Evolutionary conservation across 2,329 filamentous ascomycete species (phyloP).

Genomic region (Aureobasidium sp.): DNA sequence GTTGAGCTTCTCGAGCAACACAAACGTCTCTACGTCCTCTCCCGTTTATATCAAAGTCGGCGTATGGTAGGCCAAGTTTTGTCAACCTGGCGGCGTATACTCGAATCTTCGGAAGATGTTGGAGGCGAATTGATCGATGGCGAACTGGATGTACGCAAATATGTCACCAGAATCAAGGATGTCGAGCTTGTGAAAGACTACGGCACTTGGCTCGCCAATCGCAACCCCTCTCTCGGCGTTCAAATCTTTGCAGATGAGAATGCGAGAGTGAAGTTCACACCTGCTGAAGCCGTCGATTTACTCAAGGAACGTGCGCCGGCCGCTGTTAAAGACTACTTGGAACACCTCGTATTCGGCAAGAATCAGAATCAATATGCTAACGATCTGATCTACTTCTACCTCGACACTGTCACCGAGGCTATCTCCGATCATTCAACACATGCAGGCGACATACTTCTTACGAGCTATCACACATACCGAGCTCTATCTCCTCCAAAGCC

Average conservation of each 20-base stretch:
- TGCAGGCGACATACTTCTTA: constrained; percentile 61
- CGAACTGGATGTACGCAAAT: constrained; percentile 71
- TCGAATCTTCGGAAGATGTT: constrained; percentile 74
- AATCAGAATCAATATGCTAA: constrained; percentile 72
- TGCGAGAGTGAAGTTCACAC: constrained; percentile 71
- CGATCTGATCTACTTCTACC: constrained; percentile 85
- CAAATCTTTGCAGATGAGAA: constrained; percentile 88
- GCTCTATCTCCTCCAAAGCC: constrained; percentile 82
- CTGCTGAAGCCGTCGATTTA: constrained; percentile 66
- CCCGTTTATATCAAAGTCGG: constrained; percentile 82
- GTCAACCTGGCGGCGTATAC: constrained; percentile 78
- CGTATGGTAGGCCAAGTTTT: constrained; percentile 81
- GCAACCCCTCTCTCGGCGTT: constrained; percentile 81
- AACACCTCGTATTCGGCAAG: constrained; percentile 88
- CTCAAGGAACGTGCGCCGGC: constrained; percentile 72
- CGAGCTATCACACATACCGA: constrained; percentile 83
- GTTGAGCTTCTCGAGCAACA: constrained; percentile 73
- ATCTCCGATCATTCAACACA: constrained; percentile 43
- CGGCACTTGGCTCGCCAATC: constrained; percentile 81
- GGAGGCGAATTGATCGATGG: constrained; percentile 74
- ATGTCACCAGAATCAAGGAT: constrained; percentile 78
- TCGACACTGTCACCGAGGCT: constrained; percentile 75
- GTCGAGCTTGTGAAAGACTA: constrained; percentile 78
- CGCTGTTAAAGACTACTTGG: constrained; percentile 88
- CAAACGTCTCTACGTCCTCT: constrained; percentile 77